Evolutionary conservation across 306 rosid genomes (phyloP).

Genomic region (Calophaca sinica): DNA sequence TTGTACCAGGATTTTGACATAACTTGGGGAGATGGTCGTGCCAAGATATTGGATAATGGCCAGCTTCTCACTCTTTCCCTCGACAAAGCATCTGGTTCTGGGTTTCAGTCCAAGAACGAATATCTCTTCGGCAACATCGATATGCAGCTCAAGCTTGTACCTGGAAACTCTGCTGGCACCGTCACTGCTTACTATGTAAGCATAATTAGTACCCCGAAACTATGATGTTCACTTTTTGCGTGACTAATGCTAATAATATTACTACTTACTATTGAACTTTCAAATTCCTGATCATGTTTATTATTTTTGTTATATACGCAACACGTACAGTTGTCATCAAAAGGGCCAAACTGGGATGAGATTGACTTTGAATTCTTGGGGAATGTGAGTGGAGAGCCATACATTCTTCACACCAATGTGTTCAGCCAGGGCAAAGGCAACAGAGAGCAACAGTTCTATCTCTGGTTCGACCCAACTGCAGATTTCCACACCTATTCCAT

Average conservation of each 20-base stretch:
- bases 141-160: constrained; percentile 53
- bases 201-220: no score
- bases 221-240: no score
- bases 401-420: constrained; percentile 69
- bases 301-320: no score
- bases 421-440: constrained; percentile 75
- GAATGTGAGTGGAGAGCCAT: constrained; percentile 71
- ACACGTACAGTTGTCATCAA: constrained; percentile 38
- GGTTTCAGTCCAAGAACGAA: constrained; percentile 59
- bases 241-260: no score
- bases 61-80: no score
- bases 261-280: no score
- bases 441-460: constrained; percentile 76
- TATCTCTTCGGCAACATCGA: constrained; percentile 55
- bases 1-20: no score
- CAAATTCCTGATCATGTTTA: no score
- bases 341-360: constrained; percentile 74
- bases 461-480: constrained; percentile 81
- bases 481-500: constrained; percentile 74
- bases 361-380: constrained; percentile 81
- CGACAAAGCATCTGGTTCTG: constrained; percentile 71
- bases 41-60: no score
- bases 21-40: no score
- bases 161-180: constrained; percentile 55
- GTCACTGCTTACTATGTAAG: constrained; percentile 66